Percentiles rank a stretch among this genome's conserved stretches.
phyloP scores from a whole-genome alignment of 2,329 filamentous ascomycete genomes.

The Clarireedia homoeocarpa region DNA sequence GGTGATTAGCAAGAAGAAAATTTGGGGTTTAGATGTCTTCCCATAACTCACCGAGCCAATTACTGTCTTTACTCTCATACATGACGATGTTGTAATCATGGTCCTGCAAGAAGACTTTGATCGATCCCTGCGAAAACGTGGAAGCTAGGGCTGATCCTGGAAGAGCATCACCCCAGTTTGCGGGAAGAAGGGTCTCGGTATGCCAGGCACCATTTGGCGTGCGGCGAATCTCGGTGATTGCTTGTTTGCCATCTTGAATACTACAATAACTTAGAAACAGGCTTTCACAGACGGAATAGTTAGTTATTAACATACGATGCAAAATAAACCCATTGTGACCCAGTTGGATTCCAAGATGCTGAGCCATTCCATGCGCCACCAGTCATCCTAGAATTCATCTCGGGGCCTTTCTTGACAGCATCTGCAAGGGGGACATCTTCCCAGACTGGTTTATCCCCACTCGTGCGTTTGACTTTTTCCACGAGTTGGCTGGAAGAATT shows the following conservation, averaged over 20 bases:
- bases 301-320: not conserved
- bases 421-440: not conserved
- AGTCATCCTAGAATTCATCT: not conserved
- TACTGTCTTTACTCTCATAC: not conserved
- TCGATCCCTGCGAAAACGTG: not conserved
- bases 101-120: slow-evolving; percentile 1
- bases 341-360: slow-evolving; percentile 3
- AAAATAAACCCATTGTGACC: slow-evolving; percentile 3
- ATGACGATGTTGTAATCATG: slow-evolving; percentile 2
- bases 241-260: not conserved
- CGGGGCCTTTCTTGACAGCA: slow-evolving; percentile 1
- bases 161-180: not conserved
- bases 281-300: not conserved
- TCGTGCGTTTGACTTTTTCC: slow-evolving; percentile 5
- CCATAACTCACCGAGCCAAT: not conserved
- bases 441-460: not conserved
- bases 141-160: not conserved
- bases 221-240: slow-evolving; percentile 2
- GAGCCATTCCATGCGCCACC: not conserved
- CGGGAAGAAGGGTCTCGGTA: not conserved
- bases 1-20: not conserved
- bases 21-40: no score
- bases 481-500: not conserved
- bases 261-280: not conserved
- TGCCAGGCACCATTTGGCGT: slow-evolving; percentile 4